Evolutionary conservation across 192 early-diverging fungal species (phyloP).

Genomic region (Thoreauomyces humboldtii): DNA sequence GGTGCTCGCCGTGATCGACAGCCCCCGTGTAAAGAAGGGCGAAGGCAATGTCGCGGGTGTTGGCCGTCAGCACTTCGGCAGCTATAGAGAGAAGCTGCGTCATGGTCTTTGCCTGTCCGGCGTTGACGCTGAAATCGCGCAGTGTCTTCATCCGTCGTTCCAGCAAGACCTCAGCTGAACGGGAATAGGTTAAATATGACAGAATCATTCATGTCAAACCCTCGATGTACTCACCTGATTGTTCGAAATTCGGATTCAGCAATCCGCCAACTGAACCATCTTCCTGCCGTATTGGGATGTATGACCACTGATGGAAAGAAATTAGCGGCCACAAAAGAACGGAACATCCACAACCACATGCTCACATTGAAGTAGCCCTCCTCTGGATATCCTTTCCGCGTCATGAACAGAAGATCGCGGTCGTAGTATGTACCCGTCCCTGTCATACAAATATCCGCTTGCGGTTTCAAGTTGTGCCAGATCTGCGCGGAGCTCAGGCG

Average conservation of each 20-base stretch:
- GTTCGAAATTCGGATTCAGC: slow-evolving; percentile 28
- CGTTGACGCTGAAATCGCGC: slow-evolving; percentile 13
- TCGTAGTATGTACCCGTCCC: slow-evolving; percentile 12
- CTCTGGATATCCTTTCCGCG: slow-evolving; percentile 33
- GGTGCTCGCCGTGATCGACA: slow-evolving; percentile 5
- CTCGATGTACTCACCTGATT: background rate
- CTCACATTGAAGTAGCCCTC: slow-evolving; percentile 29
- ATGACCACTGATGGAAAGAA: slow-evolving; percentile 15
- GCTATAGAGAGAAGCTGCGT: background rate
- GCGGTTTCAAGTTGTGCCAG: slow-evolving; percentile 24
- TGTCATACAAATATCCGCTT: background rate
- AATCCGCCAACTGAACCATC: slow-evolving; percentile 29
- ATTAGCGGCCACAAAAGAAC: too few relatives aligned
- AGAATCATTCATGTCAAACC: too few relatives aligned
- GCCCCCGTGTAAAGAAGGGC: slow-evolving; percentile 17
- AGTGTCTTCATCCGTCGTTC: slow-evolving; percentile 22
- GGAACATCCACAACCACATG: too few relatives aligned
- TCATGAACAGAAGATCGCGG: slow-evolving; percentile 28
- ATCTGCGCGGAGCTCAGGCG: slow-evolving; percentile 20
- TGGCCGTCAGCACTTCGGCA: background rate
- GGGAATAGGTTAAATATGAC: too few relatives aligned
- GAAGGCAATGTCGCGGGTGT: slow-evolving; percentile 16
- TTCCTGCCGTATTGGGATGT: slow-evolving; percentile 28
- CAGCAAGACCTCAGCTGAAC: slow-evolving; percentile 3
- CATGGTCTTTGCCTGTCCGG: slow-evolving; percentile 11